Evolutionary conservation across 2,329 filamentous ascomycete species (phyloP), one percentile per base, ranked within the genome.

Genomic region (Aspergillus jensenii): DNA sequence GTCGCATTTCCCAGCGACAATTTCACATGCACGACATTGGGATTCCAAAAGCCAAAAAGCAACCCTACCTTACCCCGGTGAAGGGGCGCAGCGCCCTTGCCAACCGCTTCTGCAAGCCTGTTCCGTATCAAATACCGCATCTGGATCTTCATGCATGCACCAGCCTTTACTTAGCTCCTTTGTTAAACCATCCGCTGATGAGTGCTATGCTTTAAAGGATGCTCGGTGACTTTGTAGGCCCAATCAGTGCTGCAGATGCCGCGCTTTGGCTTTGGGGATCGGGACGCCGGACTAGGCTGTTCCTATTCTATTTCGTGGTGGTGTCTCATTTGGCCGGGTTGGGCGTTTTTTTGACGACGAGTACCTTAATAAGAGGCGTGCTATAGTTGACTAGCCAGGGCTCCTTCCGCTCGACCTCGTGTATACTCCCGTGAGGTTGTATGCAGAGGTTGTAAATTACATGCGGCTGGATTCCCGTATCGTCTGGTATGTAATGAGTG

Each of bases 11-110:
- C 14, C 12, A 19, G 5, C 14, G 21, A 31, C 17, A 45, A 45
- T 8, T 51, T 51, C 54, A 51, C 54, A 56, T 56, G 54, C 17
- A 55, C 14, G 40, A 46, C 31, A 45, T 45, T 27, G 19, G 23
- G 19, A 23, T 25, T 46, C 25, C 6, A 15, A 31, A 31, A 27
- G 44, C 25, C 44, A 46, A 46, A 46, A 46, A n/a, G 15, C n/a
- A 46, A 27, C 44, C 23, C n/a, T 27, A 27, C 44, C 15, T 37
- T 37, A 3, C 9, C 35, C 35, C 6, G 15, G 35, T 12, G 35
- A 37, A 37, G 35, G 12, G 15, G 35, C 14, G 35, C 35, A n/a
- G 35, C 35, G 35, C 35, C 8, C 35, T 37, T 14, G 15, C 14
- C 35, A 37, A 37, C 35, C 35, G 35, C 35, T 6, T 37, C 3